phyloP scores from a whole-genome alignment of 345 rosid species.

The Hevea brasiliensis region DNA sequence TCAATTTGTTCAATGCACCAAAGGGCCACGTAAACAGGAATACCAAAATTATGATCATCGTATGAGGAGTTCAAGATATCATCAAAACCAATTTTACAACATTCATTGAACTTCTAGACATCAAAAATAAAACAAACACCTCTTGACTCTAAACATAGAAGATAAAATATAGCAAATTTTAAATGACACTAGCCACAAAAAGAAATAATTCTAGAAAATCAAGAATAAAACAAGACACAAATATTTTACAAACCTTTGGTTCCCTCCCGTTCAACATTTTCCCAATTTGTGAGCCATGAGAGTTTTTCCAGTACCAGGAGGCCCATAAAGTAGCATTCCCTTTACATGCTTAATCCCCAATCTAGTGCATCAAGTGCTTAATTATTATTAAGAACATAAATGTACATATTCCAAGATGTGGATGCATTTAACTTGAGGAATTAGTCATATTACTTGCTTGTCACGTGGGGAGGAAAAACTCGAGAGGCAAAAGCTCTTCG shows the following conservation, averaged over 20 bases:
- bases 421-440: slow-evolving; percentile 19
- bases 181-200: slow-evolving; percentile 3
- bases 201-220: neutral
- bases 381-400: slow-evolving; percentile 19
- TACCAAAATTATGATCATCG: neutral
- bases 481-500: slow-evolving; percentile 99
- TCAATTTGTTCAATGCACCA: neutral
- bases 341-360: slow-evolving; percentile 97
- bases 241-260: slow-evolving; percentile 67
- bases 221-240: neutral
- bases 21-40: neutral
- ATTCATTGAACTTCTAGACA: neutral
- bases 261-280: slow-evolving; percentile 97
- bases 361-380: slow-evolving; percentile 50
- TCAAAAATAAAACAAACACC: neutral
- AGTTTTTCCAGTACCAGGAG: slow-evolving; percentile 99
- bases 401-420: slow-evolving; percentile 7
- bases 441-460: slow-evolving; percentile 60
- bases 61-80: neutral
- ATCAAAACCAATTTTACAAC: neutral
- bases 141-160: neutral
- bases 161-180: neutral
- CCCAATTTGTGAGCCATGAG: slow-evolving; percentile 99
- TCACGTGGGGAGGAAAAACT: slow-evolving; percentile 96
- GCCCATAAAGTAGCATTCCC: slow-evolving; percentile 96